Base-by-base conservation (phyloP, 768 basidiomycete species). In the Pleurotus pulmonarius region DNA sequence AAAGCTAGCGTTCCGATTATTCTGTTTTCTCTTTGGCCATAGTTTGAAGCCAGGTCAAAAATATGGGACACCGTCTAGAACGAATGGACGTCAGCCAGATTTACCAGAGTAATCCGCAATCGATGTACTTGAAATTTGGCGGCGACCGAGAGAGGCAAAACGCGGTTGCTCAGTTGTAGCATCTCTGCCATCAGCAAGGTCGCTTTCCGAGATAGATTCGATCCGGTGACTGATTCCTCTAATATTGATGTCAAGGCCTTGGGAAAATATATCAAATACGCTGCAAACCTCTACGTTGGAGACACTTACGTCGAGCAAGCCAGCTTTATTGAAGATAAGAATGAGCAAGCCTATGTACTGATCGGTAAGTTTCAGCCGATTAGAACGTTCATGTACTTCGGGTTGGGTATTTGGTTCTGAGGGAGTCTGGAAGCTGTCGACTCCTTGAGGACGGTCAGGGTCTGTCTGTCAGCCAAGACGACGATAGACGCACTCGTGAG, bases 151-250 rank as follows among this genome's bases (percentile, higher is more conserved):
- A 93, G 70, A 3, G 97, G 96, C 7, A 99, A 69, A 2, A 98
- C 86, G 56, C 87, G 80, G 64, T 95, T 98, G 4, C 91, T 86
- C 71, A 94, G 84, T 40, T 91, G 88, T 55, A 99, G 79, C 3
- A 98, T 73, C 67, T 98, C 96, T 7, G 92, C 94, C 73, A 98
- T 85, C 22, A 99, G 78, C 3, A 96, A 68, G 0, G 92, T 96
- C 2, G 94, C 94, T 68, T 97, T 98, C 39, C 92, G 83, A 24
- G 90, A 85, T n/a, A 94, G 68, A 65, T 76, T 87, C 3, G 85
- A 83, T 2, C 87, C 87, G 15, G 79, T 82, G 1, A 83, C 82
- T 8, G 83, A 80, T 64, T 96, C 94, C 63, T 94, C 88, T 2
- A 97, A 79, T 79, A 98, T 88, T 22, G 78, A 75, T 9, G 89